Percentiles rank a stretch among this genome's conserved stretches.
These are phyloP conservation scores for Hyphopichia wangnamkhiaoensis DNA, from an alignment of 1,139 yeast genomes.

Conservation along the genomic window DNA sequence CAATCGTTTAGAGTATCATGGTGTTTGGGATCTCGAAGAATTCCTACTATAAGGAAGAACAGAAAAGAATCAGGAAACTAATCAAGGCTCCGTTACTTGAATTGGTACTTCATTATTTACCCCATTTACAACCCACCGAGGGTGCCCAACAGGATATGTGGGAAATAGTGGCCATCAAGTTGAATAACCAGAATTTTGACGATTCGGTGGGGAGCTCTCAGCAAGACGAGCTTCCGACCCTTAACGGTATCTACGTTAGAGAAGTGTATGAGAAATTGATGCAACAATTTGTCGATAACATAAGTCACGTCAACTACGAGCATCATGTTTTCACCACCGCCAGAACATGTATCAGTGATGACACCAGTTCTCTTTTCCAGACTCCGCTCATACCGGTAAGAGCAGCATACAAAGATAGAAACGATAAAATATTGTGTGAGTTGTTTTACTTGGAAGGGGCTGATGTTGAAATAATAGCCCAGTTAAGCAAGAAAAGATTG, in stretches of 20 bases:
- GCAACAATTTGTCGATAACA: slow-evolving; percentile 11
- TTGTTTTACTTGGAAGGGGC: slow-evolving; percentile 20
- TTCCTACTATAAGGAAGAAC: slow-evolving; percentile 33
- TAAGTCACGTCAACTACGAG: not conserved
- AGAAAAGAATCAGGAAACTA: slow-evolving; percentile 23
- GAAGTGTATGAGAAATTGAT: slow-evolving; percentile 24
- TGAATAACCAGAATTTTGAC: slow-evolving; percentile 23
- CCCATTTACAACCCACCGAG: slow-evolving; percentile 32
- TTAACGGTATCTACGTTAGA: slow-evolving; percentile 30
- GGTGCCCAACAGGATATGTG: slow-evolving; percentile 31
- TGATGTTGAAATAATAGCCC: slow-evolving; percentile 28
- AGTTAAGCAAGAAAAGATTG: slow-evolving; percentile 24
- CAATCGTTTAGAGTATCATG: not conserved
- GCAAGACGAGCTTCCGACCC: slow-evolving; percentile 24
- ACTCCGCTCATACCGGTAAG: slow-evolving; percentile 12
- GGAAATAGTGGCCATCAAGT: slow-evolving; percentile 39
- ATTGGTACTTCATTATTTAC: slow-evolving; percentile 30
- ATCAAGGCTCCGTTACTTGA: slow-evolving; percentile 32
- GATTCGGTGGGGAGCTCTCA: not conserved
- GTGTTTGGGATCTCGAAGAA: slow-evolving; percentile 4
- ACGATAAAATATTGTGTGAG: slow-evolving; percentile 25
- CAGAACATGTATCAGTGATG: not conserved
- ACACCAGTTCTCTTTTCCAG: not conserved
- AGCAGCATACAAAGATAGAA: slow-evolving; percentile 11
- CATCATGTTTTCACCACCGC: not conserved